These are phyloP conservation scores for Zostera marina DNA, from an alignment of 116 monocot species.

Conservation along the genomic window DNA sequence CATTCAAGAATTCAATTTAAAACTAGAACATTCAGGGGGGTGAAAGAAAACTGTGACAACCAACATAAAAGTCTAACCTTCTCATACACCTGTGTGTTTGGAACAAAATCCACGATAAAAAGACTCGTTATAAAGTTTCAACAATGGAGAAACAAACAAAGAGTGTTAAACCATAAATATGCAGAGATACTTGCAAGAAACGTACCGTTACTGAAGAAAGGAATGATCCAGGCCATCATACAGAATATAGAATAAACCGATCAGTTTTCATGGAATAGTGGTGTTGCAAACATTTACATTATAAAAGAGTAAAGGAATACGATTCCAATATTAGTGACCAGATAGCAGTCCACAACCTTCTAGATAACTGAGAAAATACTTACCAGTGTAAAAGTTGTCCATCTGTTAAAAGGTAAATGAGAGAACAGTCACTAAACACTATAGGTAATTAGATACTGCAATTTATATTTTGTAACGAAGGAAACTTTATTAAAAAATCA, in stretches of 20 bases:
- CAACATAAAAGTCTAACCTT: not conserved
- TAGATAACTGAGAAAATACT: not conserved
- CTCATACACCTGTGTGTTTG: conserved; percentile 44
- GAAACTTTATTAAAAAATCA: too few species aligned
- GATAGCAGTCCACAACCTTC: not conserved
- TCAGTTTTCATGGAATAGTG: not conserved
- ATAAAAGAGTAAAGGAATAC: not conserved
- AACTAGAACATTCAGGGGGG: not conserved
- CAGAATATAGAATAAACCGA: not conserved
- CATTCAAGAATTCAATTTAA: not conserved
- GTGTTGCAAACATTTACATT: not conserved
- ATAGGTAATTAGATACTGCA: too few species aligned
- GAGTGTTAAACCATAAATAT: not conserved
- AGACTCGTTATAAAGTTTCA: not conserved
- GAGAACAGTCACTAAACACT: too few species aligned
- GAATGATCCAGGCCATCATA: conserved; percentile 5
- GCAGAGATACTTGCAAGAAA: conserved; percentile 3
- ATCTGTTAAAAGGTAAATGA: conserved; percentile 43
- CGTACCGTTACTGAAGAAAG: conserved; percentile 45
- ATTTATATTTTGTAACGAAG: too few species aligned
- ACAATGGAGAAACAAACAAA: not conserved
- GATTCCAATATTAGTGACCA: not conserved
- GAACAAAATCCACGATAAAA: conserved; percentile 5
- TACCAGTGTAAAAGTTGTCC: conserved; percentile 99
- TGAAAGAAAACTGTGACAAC: not conserved